Percentiles rank a stretch among this genome's conserved stretches.
These are phyloP conservation scores for Aquilaria sinensis DNA, from an alignment of 345 rosid genomes.

Conservation along the genomic window DNA sequence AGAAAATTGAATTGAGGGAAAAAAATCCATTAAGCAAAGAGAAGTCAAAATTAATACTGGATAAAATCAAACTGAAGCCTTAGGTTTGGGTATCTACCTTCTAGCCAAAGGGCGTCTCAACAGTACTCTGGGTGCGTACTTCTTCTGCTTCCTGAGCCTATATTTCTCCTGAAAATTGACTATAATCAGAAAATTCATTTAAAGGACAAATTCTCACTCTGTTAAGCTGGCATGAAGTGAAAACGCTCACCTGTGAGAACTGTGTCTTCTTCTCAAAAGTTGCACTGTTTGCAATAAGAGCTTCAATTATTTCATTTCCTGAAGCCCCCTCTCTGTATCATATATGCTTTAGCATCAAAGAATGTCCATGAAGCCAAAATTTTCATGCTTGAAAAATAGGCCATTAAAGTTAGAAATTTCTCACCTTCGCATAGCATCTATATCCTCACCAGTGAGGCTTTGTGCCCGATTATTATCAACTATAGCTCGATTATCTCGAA, in stretches of 20 bases:
- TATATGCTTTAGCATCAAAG: neutral
- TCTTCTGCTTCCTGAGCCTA: conserved; percentile 83
- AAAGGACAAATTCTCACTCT: neutral
- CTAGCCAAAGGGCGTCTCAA: conserved; percentile 72
- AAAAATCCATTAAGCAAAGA: conserved; percentile 13
- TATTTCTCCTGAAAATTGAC: conserved; percentile 70
- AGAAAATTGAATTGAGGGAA: conserved; percentile 4
- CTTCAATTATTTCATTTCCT: conserved; percentile 83
- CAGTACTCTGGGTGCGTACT: conserved; percentile 86
- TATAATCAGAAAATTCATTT: neutral
- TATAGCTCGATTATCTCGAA: conserved; percentile 61
- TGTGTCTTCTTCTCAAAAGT: conserved; percentile 82
- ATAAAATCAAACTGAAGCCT: neutral
- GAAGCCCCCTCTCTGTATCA: conserved; percentile 77
- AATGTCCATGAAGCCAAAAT: neutral
- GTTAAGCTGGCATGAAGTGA: too few relatives aligned
- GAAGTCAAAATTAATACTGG: neutral
- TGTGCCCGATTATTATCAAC: conserved; percentile 87
- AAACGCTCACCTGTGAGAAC: conserved; percentile 61
- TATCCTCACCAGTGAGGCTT: conserved; percentile 66
- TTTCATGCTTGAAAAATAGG: neutral
- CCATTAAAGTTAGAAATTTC: neutral
- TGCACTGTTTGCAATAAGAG: conserved; percentile 84
- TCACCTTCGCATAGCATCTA: conserved; percentile 75
- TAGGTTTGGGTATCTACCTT: conserved; percentile 32